A percentile compares a stretch with the other conserved stretches of the same genome.
Conservation (phyloP, 805 yeast species). For the Candida ipomoeae region DNA sequence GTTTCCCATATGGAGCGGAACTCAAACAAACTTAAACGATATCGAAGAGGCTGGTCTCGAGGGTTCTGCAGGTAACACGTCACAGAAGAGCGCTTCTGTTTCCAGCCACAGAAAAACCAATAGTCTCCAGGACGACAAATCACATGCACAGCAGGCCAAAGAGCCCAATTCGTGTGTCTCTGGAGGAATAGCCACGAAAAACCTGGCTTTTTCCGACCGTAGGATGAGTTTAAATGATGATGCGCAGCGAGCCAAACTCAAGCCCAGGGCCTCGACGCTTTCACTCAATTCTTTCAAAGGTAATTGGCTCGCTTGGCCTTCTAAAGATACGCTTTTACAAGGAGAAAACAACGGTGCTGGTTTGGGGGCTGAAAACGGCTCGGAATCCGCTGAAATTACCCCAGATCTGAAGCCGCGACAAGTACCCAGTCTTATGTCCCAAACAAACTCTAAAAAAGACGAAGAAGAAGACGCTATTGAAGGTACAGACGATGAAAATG, state of each 20-base stretch:
- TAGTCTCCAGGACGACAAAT: not conserved
- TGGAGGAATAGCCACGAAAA: not conserved
- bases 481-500: constrained; percentile 1
- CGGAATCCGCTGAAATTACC: not conserved
- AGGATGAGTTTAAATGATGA: constrained; percentile 3
- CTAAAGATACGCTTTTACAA: constrained; percentile 5
- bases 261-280: constrained; percentile 20
- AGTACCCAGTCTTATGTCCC: constrained; percentile 7
- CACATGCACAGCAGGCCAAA: not conserved
- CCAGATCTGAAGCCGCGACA: not conserved
- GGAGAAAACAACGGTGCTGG: not conserved
- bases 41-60: not conserved
- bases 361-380: not conserved
- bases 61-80: not conserved
- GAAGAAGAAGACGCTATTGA: constrained; percentile 15
- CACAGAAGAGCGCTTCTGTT: not conserved
- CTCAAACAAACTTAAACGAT: not conserved
- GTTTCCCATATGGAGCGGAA: not conserved
- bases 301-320: constrained; percentile 28
- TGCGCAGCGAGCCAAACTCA: constrained; percentile 2
- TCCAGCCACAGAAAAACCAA: not conserved
- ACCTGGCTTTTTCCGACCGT: not conserved
- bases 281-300: constrained; percentile 17
- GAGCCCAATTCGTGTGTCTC: not conserved
- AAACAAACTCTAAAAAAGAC: constrained; percentile 8